Base-by-base conservation (phyloP, 2,329 filamentous ascomycete genomes). In the Periconia sp. region DNA sequence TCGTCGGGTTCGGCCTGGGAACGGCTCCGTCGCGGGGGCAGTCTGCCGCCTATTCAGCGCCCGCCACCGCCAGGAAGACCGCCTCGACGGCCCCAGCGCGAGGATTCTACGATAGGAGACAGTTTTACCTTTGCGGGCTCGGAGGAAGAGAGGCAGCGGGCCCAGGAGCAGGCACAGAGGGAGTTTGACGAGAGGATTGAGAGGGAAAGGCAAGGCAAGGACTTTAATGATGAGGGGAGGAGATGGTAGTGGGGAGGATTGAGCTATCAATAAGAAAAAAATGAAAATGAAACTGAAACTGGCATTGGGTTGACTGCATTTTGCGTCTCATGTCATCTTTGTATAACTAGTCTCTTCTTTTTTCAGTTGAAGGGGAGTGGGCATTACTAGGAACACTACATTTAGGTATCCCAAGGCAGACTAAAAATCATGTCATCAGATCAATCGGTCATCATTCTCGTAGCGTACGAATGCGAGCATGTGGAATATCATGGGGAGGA, bases 151-250 rank as follows among this genome's bases (percentile, higher is more conserved):
- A 70, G 73, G 20, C 71, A 74, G 44, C 60, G 70, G 27, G 78
- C 77, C 13, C 77, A 73, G 54, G 61, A 70, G 41, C 74, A 79
- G 55, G 78, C 78, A 23, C 79, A 82, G 63, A 74, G 69, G 49
- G 77, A 81, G 23, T 82, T 82, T 57, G 79, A 82, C 59, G 73
- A 74, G 17, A 67, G 76, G 42, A 56, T 82, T 6, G 80, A 82
- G 57, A 71, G 72, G 52, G 81, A 82, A 58, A 65, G 81, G 48
- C 72, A 73, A 49, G 80, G 78, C 0, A 73, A 72, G n/a, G 71
- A 77, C 47, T 79, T 79, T 54, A 62, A 63, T 17, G 64, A 71
- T 10, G 56, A 57, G 1, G 33, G 53, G 9, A 72, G 62, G 57
- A 65, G 53, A 49, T 74, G 71, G 72, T 74, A 51, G 41, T 18